Conservation (phyloP, 75 land plant species). For the Picea sitchensis region DNA sequence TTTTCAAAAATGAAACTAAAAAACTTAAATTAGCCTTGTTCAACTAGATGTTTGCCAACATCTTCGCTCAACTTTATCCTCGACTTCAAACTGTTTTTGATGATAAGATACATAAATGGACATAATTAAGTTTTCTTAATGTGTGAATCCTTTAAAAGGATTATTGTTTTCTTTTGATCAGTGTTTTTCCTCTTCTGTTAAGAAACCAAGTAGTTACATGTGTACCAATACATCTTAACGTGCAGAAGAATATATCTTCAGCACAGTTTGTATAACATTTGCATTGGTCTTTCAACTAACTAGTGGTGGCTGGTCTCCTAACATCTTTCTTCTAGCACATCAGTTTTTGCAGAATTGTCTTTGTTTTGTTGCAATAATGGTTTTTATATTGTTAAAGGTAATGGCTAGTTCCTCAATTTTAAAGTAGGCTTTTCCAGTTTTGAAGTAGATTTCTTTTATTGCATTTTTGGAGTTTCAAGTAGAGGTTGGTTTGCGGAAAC, state of each 20-base stretch:
- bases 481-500: neutral
- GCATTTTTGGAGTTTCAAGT: no score
- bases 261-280: neutral
- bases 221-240: neutral
- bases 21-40: neutral
- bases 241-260: neutral
- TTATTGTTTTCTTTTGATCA: neutral
- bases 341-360: neutral
- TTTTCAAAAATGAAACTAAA: no score
- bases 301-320: neutral
- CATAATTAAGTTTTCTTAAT: neutral
- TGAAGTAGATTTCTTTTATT: no score
- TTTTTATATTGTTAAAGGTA: neutral
- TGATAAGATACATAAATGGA: neutral
- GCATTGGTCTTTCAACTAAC: neutral
- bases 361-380: neutral
- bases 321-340: neutral
- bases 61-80: neutral
- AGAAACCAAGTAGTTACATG: neutral
- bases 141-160: neutral
- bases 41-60: neutral
- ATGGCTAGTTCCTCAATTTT: neutral
- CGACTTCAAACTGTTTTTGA: neutral
- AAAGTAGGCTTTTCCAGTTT: no score
- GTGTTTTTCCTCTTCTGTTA: neutral